Evolutionary conservation across 2,329 filamentous ascomycete genomes (phyloP).

Genomic region (Curvularia hawaiiensis): DNA sequence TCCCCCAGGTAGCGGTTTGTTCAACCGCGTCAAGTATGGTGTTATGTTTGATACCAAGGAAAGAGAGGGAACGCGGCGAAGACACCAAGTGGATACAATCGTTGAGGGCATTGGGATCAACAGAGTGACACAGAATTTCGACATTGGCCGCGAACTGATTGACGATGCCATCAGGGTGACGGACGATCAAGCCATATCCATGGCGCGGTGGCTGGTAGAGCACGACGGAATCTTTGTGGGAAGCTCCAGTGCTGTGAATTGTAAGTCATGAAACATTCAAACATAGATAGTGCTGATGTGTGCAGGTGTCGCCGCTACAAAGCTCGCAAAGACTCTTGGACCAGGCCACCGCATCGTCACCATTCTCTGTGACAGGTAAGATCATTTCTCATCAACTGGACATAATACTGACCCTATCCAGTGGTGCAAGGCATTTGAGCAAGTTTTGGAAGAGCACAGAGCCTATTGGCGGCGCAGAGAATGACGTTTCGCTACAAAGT

Average conservation of each 20-base stretch:
- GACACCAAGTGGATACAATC: conserved; percentile 92
- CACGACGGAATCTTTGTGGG: conserved; percentile 94
- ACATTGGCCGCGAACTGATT: conserved; percentile 81
- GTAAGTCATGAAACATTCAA: conserved; percentile 52
- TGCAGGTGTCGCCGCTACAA: conserved; percentile 69
- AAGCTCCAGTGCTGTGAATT: conserved; percentile 96
- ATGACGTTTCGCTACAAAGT: conserved; percentile 60
- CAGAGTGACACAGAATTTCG: conserved; percentile 90
- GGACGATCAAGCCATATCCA: conserved; percentile 85
- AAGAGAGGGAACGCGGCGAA: conserved; percentile 83
- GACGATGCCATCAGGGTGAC: conserved; percentile 89
- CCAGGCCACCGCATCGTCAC: conserved; percentile 72
- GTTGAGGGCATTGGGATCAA: conserved; percentile 97
- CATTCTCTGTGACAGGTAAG: conserved; percentile 71
- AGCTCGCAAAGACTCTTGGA: conserved; percentile 69
- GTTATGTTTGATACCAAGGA: conserved; percentile 95
- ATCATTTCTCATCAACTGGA: not conserved
- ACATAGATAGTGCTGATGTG: conserved; percentile 19
- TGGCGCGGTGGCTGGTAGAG: conserved; percentile 97
- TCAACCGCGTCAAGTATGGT: conserved; percentile 88
- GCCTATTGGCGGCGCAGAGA: conserved; percentile 60
- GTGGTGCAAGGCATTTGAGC: conserved; percentile 77
- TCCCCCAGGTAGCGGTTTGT: conserved; percentile 91
- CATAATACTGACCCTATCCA: conserved; percentile 25
- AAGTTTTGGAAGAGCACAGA: conserved; percentile 83